These are phyloP conservation scores for Garcia nutans DNA, from an alignment of 345 rosid genomes.

Conservation along the genomic window DNA sequence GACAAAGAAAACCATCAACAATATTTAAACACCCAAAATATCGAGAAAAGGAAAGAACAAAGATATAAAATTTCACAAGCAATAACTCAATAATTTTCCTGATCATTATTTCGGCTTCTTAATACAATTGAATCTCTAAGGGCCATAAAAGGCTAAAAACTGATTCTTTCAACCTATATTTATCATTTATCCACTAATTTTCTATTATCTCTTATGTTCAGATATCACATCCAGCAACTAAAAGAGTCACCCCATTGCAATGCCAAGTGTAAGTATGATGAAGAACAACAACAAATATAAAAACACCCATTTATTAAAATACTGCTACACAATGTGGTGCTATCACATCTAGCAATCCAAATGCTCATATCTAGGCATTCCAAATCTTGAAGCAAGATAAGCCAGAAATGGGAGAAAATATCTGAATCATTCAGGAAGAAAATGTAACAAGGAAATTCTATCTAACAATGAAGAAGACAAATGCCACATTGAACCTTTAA, in stretches of 20 bases:
- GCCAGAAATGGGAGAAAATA: background rate
- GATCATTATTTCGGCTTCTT: background rate
- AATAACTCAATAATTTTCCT: background rate
- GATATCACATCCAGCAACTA: background rate
- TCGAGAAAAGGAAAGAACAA: background rate
- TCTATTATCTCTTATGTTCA: background rate
- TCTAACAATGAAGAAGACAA: background rate
- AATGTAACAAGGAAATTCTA: background rate
- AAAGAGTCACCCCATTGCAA: background rate
- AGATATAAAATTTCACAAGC: background rate
- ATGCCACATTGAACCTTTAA: background rate
- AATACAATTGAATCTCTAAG: background rate
- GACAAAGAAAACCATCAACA: background rate
- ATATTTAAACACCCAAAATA: background rate
- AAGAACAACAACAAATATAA: background rate
- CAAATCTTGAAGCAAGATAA: conserved; percentile 6
- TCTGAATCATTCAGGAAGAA: background rate
- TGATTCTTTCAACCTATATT: background rate
- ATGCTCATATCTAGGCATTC: background rate
- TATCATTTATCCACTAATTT: background rate
- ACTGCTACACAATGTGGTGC: background rate
- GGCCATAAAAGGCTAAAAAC: background rate
- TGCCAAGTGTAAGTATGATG: background rate
- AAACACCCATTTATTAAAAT: background rate
- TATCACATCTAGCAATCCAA: background rate